Conservation (phyloP, 2,329 filamentous ascomycete species). For the Acrocalymma vagum region DNA sequence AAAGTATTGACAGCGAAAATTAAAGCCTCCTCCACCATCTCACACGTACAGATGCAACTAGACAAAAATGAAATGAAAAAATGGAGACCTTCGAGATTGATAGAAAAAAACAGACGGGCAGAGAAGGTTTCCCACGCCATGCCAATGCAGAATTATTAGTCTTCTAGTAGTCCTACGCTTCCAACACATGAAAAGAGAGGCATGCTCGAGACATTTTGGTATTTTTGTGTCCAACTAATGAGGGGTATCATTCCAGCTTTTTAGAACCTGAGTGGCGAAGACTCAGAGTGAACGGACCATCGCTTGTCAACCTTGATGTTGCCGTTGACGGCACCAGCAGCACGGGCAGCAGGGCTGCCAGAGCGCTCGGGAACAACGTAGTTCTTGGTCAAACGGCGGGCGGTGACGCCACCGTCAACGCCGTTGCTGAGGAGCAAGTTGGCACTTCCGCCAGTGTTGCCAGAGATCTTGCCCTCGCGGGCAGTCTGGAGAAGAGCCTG, state of each 20-base stretch:
- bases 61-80: too few species aligned
- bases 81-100: constrained; percentile 12
- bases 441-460: constrained; percentile 35
- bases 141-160: constrained; percentile 28
- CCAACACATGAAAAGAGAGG: constrained; percentile 19
- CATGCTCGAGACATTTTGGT: constrained; percentile 13
- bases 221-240: constrained; percentile 11
- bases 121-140: constrained; percentile 23
- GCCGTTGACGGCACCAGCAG: constrained; percentile 22
- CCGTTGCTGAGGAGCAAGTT: constrained; percentile 52
- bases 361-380: constrained; percentile 35
- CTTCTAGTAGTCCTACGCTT: constrained; percentile 11
- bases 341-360: constrained; percentile 41
- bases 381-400: constrained; percentile 36
- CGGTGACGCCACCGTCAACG: constrained; percentile 30
- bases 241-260: constrained; percentile 33
- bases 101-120: constrained; percentile 3
- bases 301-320: constrained; percentile 30
- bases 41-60: constrained; percentile 14
- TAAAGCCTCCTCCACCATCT: constrained; percentile 17
- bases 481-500: constrained; percentile 48
- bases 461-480: constrained; percentile 35
- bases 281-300: constrained; percentile 37
- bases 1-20: constrained; percentile 37
- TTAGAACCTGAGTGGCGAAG: constrained; percentile 39